Percentiles rank a stretch among this genome's conserved stretches.
Evolutionary conservation across 306 rosid genomes (phyloP).

Genomic region (Cucurbita argyrosperma): DNA sequence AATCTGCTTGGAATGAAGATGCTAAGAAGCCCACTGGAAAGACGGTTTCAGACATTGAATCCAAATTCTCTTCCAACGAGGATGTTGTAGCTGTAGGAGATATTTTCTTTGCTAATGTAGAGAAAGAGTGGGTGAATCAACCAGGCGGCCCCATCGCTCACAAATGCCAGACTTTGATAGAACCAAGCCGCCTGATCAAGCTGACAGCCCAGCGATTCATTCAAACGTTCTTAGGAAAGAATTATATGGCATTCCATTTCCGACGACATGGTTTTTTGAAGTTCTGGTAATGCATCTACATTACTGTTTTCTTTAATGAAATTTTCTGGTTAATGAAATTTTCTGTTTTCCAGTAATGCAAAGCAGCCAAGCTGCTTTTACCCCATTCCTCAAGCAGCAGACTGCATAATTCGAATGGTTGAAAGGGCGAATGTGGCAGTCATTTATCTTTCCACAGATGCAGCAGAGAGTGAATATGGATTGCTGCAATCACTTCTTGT

Average conservation of each 20-base stretch:
- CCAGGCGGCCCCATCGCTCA: constrained; percentile 90
- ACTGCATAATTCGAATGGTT: constrained; percentile 52
- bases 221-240: constrained; percentile 86
- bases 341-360: constrained; percentile 44
- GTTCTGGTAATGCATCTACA: constrained; percentile 50
- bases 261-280: constrained; percentile 91
- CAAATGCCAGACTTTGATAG: constrained; percentile 68
- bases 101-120: constrained; percentile 70
- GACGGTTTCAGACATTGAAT: constrained; percentile 53
- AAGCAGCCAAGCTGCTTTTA: constrained; percentile 81
- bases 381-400: constrained; percentile 97
- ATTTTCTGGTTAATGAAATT: neutral
- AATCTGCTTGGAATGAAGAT: constrained; percentile 70
- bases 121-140: constrained; percentile 79
- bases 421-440: constrained; percentile 57
- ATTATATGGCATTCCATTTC: constrained; percentile 68
- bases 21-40: constrained; percentile 41
- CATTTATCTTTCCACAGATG: constrained; percentile 86
- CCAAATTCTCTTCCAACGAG: constrained; percentile 43
- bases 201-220: constrained; percentile 92
- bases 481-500: constrained; percentile 69
- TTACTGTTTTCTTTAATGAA: neutral
- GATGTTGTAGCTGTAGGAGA: constrained; percentile 92
- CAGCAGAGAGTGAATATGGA: constrained; percentile 82
- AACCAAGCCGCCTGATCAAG: constrained; percentile 61